Conservation (phyloP, 2,329 filamentous ascomycete genomes). For the Catunica adiposa region DNA sequence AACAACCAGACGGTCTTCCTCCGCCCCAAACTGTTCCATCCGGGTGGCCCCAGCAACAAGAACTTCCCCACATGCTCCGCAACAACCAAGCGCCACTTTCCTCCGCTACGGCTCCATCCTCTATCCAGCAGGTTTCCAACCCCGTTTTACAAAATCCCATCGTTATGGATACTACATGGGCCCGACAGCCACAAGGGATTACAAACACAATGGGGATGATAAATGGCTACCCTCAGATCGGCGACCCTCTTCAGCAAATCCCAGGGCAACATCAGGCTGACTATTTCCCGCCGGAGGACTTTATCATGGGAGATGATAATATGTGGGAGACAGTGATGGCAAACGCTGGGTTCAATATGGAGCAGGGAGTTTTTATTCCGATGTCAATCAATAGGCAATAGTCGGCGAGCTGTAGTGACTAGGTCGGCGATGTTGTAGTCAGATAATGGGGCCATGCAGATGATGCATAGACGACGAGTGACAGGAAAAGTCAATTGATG, state of each 20-base stretch:
- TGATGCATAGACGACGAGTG: too few relatives aligned
- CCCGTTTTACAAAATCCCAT: not conserved
- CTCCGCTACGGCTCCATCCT: not conserved
- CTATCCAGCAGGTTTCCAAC: not conserved
- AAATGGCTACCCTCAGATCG: not conserved
- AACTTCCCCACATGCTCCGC: constrained; percentile 8
- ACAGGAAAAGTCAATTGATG: too few relatives aligned
- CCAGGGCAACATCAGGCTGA: constrained; percentile 6
- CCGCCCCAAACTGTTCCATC: not conserved
- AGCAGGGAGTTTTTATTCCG: constrained; percentile 12
- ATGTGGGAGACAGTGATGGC: constrained; percentile 20
- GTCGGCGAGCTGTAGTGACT: not conserved
- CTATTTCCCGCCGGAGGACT: constrained; percentile 7
- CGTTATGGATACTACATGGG: too few relatives aligned
- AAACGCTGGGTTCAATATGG: constrained; percentile 19
- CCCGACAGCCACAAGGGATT: too few relatives aligned
- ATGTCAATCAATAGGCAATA: not conserved
- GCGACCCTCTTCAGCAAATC: not conserved
- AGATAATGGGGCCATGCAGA: not conserved
- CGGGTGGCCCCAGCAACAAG: not conserved
- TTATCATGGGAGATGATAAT: constrained; percentile 17
- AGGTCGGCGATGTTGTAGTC: not conserved
- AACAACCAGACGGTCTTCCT: not conserved
- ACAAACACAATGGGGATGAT: not conserved
- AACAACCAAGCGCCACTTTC: not conserved